These are phyloP conservation scores for Diaporthe velutina DNA, from an alignment of 2,329 filamentous ascomycete species.

Conservation along the genomic window DNA sequence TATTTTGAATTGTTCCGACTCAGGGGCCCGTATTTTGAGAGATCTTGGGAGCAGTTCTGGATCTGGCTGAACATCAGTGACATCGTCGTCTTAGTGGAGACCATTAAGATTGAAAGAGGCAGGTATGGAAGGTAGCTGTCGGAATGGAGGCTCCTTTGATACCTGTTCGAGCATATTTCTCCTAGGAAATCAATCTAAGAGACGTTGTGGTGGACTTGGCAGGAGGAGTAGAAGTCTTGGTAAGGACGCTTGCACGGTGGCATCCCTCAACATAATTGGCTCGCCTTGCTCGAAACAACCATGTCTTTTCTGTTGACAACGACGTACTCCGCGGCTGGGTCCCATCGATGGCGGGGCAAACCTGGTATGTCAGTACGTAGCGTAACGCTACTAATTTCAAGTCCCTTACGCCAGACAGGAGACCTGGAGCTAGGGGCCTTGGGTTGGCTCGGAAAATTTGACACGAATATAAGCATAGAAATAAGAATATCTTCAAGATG, in stretches of 20 bases:
- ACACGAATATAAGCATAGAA: conserved; percentile 10
- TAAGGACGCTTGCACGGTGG: neutral
- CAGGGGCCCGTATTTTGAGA: neutral
- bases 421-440: neutral
- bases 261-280: neutral
- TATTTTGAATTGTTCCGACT: neutral
- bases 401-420: conserved; percentile 3
- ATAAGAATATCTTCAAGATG: neutral
- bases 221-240: conserved; percentile 23
- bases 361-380: neutral
- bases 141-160: conserved; percentile 15
- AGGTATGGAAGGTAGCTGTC: neutral
- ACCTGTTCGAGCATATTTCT: conserved; percentile 1
- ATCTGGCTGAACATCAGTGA: conserved; percentile 11
- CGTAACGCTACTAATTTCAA: conserved; percentile 7
- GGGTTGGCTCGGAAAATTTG: neutral
- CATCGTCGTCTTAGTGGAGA: conserved; percentile 10
- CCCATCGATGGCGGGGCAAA: neutral
- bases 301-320: neutral
- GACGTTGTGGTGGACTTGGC: conserved; percentile 21
- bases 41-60: neutral
- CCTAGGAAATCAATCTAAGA: conserved; percentile 14
- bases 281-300: conserved; percentile 3
- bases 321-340: neutral
- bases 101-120: neutral